Evolutionary conservation across 2,329 filamentous ascomycete species (phyloP).

Genomic region (Beauveria sp.): DNA sequence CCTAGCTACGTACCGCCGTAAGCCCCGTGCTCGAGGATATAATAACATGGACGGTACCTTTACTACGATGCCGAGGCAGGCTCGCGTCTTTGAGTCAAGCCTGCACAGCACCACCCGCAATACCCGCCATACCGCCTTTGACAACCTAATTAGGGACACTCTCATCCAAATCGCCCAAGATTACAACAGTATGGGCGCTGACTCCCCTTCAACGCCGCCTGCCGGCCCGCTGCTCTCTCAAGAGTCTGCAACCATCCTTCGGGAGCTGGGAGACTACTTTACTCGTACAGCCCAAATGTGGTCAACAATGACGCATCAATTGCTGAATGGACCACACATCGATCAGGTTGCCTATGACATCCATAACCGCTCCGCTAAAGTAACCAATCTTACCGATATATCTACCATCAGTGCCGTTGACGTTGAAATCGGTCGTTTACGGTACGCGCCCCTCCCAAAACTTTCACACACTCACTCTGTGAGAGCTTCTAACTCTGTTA

Average conservation of each 20-base stretch:
- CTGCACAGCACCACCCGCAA: background rate
- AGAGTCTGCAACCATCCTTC: slow-evolving; percentile 22
- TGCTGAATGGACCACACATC: slow-evolving; percentile 27
- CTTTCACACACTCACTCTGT: background rate
- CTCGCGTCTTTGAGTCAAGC: slow-evolving; percentile 9
- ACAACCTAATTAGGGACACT: slow-evolving; percentile 2
- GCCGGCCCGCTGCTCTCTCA: slow-evolving; percentile 5
- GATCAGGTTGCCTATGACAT: slow-evolving; percentile 20
- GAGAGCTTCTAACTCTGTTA: background rate
- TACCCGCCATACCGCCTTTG: background rate
- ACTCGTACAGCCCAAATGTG: slow-evolving; percentile 26
- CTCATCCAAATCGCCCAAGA: slow-evolving; percentile 1
- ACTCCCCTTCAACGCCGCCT: slow-evolving; percentile 11
- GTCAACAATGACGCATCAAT: slow-evolving; percentile 25
- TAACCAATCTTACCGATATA: slow-evolving; percentile 22
- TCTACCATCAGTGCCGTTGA: slow-evolving; percentile 23
- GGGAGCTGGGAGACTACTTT: slow-evolving; percentile 29
- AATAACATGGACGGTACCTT: slow-evolving; percentile 7
- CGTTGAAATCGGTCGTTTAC: slow-evolving; percentile 24
- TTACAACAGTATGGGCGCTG: slow-evolving; percentile 1
- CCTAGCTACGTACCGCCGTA: background rate
- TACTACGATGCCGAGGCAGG: slow-evolving; percentile 2
- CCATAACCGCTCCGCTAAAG: slow-evolving; percentile 20
- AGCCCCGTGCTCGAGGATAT: background rate
- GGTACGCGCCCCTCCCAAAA: slow-evolving; percentile 19